Evolutionary conservation across 2,329 filamentous ascomycete species (phyloP).

Genomic region (Bimuria novae-zelandiae): DNA sequence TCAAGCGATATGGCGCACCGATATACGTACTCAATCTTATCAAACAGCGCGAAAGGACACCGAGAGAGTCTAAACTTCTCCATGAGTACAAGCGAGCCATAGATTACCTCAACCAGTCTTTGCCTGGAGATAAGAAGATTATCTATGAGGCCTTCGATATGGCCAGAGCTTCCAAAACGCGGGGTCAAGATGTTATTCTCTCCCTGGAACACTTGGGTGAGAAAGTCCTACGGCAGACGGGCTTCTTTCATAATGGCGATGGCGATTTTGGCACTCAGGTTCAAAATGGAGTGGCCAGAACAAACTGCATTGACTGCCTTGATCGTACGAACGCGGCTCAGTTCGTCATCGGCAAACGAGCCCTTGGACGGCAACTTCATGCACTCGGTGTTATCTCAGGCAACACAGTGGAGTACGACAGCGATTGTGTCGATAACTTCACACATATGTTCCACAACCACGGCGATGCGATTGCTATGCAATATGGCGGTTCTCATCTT

Average conservation of each 20-base stretch:
- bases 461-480: conserved; percentile 95
- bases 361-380: conserved; percentile 88
- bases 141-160: conserved; percentile 97
- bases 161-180: conserved; percentile 89
- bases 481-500: conserved; percentile 95
- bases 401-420: conserved; percentile 85
- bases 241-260: conserved; percentile 94
- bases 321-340: conserved; percentile 97
- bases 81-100: conserved; percentile 86
- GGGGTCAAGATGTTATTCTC: conserved; percentile 91
- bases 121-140: conserved; percentile 82
- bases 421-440: conserved; percentile 92
- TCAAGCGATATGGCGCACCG: conserved; percentile 89
- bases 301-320: conserved; percentile 97
- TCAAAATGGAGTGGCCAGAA: conserved; percentile 91
- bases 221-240: conserved; percentile 80
- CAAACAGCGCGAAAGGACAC: conserved; percentile 80
- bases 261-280: conserved; percentile 67
- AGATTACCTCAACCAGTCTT: conserved; percentile 90
- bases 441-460: conserved; percentile 98
- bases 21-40: conserved; percentile 92
- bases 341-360: conserved; percentile 95
- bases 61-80: conserved; percentile 88
- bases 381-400: conserved; percentile 84
- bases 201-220: conserved; percentile 89